A percentile compares a stretch with the other conserved stretches of the same genome.
Evolutionary conservation across 2,329 filamentous ascomycete genomes (phyloP).

Genomic region (Diplocarpon mali): DNA sequence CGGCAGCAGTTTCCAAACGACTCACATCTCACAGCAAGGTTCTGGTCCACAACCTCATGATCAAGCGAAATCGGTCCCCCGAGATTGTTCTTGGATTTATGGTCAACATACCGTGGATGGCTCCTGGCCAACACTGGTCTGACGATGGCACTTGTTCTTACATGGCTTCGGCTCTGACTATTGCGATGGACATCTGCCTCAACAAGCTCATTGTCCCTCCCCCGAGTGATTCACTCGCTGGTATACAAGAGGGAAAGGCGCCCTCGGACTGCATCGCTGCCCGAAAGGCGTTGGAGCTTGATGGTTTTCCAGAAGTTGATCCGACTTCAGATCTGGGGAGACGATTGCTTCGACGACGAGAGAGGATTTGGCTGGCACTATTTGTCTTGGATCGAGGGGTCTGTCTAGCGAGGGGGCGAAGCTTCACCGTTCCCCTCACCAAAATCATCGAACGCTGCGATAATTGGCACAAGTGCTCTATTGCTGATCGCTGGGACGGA

Average conservation of each 20-base stretch:
- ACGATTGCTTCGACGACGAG: constrained; percentile 50
- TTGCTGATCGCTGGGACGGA: constrained; percentile 56
- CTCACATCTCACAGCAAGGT: constrained; percentile 52
- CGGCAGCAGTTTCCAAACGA: constrained; percentile 52
- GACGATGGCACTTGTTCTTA: constrained; percentile 66
- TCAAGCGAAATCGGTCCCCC: constrained; percentile 53
- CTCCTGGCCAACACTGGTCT: constrained; percentile 52
- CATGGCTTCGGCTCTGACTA: constrained; percentile 56
- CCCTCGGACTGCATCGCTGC: constrained; percentile 60
- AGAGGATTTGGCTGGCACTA: constrained; percentile 59
- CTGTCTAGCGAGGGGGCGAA: constrained; percentile 57
- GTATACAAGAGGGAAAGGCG: constrained; percentile 39
- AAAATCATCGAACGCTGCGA: constrained; percentile 57
- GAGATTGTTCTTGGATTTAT: constrained; percentile 67
- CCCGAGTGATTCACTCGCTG: constrained; percentile 33
- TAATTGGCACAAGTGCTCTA: constrained; percentile 52
- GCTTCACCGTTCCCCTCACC: constrained; percentile 57
- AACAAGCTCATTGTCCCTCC: constrained; percentile 57
- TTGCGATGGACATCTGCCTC: constrained; percentile 57
- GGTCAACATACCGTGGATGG: constrained; percentile 69
- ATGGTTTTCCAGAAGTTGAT: constrained; percentile 56
- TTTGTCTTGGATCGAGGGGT: constrained; percentile 65
- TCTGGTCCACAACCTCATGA: constrained; percentile 51
- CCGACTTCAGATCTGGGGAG: constrained; percentile 47
- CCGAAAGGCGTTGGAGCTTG: constrained; percentile 51